Base-by-base conservation (phyloP, 1,139 yeast genomes). In the Debaryomyces subglobosus region DNA sequence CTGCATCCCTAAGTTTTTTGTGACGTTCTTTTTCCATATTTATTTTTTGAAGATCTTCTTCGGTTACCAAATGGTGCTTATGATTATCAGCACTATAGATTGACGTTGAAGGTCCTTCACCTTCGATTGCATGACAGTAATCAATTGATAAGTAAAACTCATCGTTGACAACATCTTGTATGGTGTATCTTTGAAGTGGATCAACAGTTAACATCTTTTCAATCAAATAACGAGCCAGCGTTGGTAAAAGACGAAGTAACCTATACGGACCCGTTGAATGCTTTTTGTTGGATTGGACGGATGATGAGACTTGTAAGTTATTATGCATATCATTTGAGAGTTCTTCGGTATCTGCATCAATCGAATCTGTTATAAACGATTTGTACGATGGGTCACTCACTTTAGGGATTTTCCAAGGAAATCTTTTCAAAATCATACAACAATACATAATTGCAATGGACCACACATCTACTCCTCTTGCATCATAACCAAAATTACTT, bases 321-420 rank as follows among this genome's bases (percentile, higher is more conserved):
- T 16, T 20, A 13, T 35, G 10, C 16, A 48, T 9, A 25, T 45
- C 43, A 13, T 52, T 52, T n/a, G 49, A 49, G n/a, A 50, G 39
- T 3, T 32, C 24, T 8, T 49, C 49, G 24, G 45, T 41, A 38
- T 48, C 39, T 23, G 49, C 39, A 34, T 50, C 53, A 44, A 51
- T 45, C 2, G 49, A 25, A 30, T 50, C 44, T 5, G 62, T 65
- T 59, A 74, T 71, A 69, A 67, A 67, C 61, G 76, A 64, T 63
- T 79, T 60, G 72, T 67, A 71, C 60, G 84, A 78, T 32, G 80
- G 78, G 59, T 86, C 91, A 15, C 77, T 67, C 29, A 69, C 66
- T 55, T 81, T 80, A 24, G 94, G 92, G 6, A 84, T 75, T 59
- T 86, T 86, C 95, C 95, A 87, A 1, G 95, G 95, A 64, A 87